phyloP scores from a whole-genome alignment of 192 early-diverging fungal genomes.

The Rhizophagus sp. region DNA sequence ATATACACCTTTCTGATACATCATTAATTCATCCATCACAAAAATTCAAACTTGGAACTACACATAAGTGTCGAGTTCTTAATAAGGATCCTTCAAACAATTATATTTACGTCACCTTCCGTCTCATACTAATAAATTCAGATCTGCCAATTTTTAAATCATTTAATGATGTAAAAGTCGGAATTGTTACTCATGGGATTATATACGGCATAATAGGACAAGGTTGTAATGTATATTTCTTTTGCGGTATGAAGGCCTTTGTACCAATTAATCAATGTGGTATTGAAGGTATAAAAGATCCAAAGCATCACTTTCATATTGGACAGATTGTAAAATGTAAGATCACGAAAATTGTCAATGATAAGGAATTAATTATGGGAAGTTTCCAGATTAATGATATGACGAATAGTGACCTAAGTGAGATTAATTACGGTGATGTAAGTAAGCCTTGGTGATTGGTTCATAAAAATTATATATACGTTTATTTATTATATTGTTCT shows the following conservation, averaged over 20 bases:
- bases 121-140: constrained; percentile 70
- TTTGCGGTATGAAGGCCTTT: constrained; percentile 71
- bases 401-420: constrained; percentile 5
- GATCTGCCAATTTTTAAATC: constrained; percentile 65
- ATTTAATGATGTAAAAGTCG: constrained; percentile 61
- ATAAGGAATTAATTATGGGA: constrained; percentile 59
- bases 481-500: neutral
- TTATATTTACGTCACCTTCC: constrained; percentile 73
- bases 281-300: constrained; percentile 45
- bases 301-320: constrained; percentile 55
- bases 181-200: constrained; percentile 63
- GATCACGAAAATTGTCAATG: constrained; percentile 59
- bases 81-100: constrained; percentile 52
- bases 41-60: constrained; percentile 72
- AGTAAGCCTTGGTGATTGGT: neutral
- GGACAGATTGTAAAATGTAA: constrained; percentile 79
- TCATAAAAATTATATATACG: no score
- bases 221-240: constrained; percentile 79
- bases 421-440: constrained; percentile 7
- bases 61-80: constrained; percentile 74
- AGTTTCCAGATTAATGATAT: constrained; percentile 38
- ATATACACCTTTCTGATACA: constrained; percentile 75
- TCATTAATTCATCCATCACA: constrained; percentile 66
- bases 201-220: constrained; percentile 58
- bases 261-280: constrained; percentile 66